These are phyloP conservation scores for Besnoitia besnoiti DNA, from an alignment of 169 alveolate genomes.

Conservation along the genomic window DNA sequence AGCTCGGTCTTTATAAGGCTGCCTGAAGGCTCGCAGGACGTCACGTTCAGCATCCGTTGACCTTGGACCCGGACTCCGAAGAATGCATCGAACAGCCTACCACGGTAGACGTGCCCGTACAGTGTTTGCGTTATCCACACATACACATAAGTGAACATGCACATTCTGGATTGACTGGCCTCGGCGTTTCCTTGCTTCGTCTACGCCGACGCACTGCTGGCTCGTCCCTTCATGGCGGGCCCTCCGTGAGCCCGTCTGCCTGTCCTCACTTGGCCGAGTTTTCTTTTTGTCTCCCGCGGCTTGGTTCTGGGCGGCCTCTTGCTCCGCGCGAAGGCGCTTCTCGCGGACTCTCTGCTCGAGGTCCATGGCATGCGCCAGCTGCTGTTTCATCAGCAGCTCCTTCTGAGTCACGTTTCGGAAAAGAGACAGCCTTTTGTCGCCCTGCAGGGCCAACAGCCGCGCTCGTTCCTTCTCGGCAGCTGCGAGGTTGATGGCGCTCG, in stretches of 20 bases:
- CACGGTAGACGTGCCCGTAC: no score
- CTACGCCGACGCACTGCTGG: neutral
- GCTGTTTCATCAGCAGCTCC: neutral
- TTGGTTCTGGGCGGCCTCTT: neutral
- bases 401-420: neutral
- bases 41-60: no score
- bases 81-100: no score
- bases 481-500: neutral
- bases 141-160: no score
- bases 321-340: neutral
- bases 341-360: neutral
- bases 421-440: neutral
- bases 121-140: no score
- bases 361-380: constrained; percentile 25
- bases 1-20: no score
- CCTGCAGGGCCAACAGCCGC: neutral
- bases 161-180: no score
- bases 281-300: neutral
- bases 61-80: no score
- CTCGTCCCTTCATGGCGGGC: no score
- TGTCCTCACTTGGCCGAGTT: neutral
- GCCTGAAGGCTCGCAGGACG: no score
- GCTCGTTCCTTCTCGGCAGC: neutral
- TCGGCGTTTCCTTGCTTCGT: neutral
- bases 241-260: no score